These are phyloP conservation scores for Asclepias syriaca DNA, from an alignment of 257 asterid species.

Conservation along the genomic window DNA sequence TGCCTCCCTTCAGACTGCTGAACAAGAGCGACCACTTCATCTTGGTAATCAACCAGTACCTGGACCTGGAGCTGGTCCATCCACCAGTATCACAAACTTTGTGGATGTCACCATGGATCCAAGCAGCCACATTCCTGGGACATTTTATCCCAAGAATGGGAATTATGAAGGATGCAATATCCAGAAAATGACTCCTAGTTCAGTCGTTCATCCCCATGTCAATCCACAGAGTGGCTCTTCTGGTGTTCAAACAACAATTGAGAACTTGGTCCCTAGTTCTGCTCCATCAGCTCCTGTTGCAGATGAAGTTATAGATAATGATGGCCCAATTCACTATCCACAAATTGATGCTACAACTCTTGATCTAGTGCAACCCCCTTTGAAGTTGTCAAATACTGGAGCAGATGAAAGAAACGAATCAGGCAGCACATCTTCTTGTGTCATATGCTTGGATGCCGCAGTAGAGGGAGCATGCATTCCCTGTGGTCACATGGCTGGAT, in stretches of 20 bases:
- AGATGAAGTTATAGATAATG: constrained; percentile 28
- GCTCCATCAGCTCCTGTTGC: constrained; percentile 60
- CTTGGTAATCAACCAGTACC: constrained; percentile 27
- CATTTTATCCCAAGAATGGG: constrained; percentile 28
- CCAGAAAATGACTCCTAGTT: constrained; percentile 29
- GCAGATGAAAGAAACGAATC: constrained; percentile 23
- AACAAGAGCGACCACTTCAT: constrained; percentile 29
- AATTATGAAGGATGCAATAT: constrained; percentile 25
- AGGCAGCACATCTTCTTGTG: constrained; percentile 44
- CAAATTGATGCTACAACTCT: constrained; percentile 47
- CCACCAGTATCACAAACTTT: constrained; percentile 31
- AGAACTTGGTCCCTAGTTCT: constrained; percentile 27
- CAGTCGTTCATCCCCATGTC: constrained; percentile 23
- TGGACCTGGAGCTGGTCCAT: constrained; percentile 34
- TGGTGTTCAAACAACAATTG: constrained; percentile 22
- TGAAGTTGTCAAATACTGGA: constrained; percentile 13
- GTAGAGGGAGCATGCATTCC: constrained; percentile 91
- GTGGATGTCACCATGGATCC: constrained; percentile 18
- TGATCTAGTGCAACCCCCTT: constrained; percentile 30
- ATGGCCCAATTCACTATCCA: constrained; percentile 74
- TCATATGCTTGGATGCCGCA: constrained; percentile 75
- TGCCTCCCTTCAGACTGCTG: constrained; percentile 59
- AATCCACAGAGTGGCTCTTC: constrained; percentile 19
- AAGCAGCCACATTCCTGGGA: constrained; percentile 21
- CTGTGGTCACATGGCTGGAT: constrained; percentile 95